Conservation (phyloP, 495 filamentous ascomycete genomes). For the Saxophila tyrrhenica region DNA sequence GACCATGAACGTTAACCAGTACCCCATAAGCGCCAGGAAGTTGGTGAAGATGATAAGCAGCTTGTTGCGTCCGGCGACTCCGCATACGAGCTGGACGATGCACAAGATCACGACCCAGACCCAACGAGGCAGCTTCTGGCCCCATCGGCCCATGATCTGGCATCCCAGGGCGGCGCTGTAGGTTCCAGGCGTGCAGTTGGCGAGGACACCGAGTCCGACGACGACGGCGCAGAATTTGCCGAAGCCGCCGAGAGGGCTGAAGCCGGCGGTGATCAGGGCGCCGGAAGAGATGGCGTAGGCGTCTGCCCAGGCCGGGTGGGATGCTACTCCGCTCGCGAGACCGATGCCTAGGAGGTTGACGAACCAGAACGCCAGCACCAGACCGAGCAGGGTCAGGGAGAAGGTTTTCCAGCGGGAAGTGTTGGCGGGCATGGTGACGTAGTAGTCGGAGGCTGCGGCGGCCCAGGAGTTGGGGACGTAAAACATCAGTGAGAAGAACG, state of each 20-base stretch:
- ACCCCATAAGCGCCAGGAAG: constrained; percentile 27
- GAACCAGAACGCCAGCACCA: constrained; percentile 44
- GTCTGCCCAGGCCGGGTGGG: constrained; percentile 31
- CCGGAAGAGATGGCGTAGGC: constrained; percentile 42
- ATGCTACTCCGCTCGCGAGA: constrained; percentile 16
- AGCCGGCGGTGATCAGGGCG: constrained; percentile 40
- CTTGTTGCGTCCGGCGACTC: constrained; percentile 32
- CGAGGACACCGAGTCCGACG: constrained; percentile 17
- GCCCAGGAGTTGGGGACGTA: constrained; percentile 31
- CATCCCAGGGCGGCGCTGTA: constrained; percentile 33
- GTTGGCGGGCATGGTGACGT: constrained; percentile 46
- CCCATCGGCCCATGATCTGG: constrained; percentile 33
- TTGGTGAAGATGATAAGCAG: constrained; percentile 33
- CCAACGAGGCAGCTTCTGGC: constrained; percentile 32
- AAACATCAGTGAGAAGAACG: constrained; percentile 19
- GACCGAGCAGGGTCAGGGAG: constrained; percentile 34
- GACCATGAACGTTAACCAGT: constrained; percentile 29
- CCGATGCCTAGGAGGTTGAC: constrained; percentile 40
- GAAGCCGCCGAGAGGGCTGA: constrained; percentile 42
- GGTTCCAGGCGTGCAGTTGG: constrained; percentile 33
- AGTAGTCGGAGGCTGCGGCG: constrained; percentile 51
- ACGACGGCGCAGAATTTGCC: constrained; percentile 44
- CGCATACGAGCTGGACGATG: constrained; percentile 23
- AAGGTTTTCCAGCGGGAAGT: constrained; percentile 43
- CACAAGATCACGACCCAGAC: constrained; percentile 31